Evolutionary conservation across 2,329 filamentous ascomycete genomes (phyloP), one percentile per base, ranked within the genome.

Genomic region (Tympanopsis confertula): DNA sequence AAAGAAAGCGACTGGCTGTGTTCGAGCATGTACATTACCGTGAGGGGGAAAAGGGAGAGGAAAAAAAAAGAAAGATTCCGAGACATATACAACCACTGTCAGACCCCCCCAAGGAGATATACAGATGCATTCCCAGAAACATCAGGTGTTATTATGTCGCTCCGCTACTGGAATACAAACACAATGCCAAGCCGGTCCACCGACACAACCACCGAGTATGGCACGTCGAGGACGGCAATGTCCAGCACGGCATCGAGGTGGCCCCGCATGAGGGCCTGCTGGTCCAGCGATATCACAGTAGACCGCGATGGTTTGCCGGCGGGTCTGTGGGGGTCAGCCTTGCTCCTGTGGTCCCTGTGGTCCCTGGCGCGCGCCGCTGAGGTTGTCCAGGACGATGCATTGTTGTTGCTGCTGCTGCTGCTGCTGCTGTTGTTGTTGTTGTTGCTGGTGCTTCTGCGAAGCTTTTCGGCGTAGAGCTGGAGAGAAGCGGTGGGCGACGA

Each of bases 151-250:
- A n/a, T n/a, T n/a, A n/a, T n/a, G n/a, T n/a, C 22, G 22, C 22
- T 7, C 22, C 22, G n/a, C n/a, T n/a, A 26, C 22, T n/a, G 22
- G 39, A 80, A 94, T 38, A 95, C 79, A 67, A 91, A 94, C 35
- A 96, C 78, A 55, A 89, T 80, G 1, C 91, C 91, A 28, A 81
- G 84, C 48, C 89, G 70, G 65, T 98, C 91, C 38, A 83, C 88
- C 46, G 84, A 93, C 36, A 96, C 69, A 22, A 88, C 82, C 86
- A 96, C 95, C 4, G 82, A 83, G 57, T 94, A 95, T 18, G 91
- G 91, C 45, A 75, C 69, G 63, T 95, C 86, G 47, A 98, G 58
- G 51, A 96, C 63, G n/a, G 82, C 82, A 47, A 95, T 78, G 60
- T 96, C 89, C 51, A 84, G 73, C 41, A 98, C 79, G 3, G 78